Evolutionary conservation across 2,329 filamentous ascomycete genomes (phyloP).

Genomic region (Fonsecaea multimorphosa): DNA sequence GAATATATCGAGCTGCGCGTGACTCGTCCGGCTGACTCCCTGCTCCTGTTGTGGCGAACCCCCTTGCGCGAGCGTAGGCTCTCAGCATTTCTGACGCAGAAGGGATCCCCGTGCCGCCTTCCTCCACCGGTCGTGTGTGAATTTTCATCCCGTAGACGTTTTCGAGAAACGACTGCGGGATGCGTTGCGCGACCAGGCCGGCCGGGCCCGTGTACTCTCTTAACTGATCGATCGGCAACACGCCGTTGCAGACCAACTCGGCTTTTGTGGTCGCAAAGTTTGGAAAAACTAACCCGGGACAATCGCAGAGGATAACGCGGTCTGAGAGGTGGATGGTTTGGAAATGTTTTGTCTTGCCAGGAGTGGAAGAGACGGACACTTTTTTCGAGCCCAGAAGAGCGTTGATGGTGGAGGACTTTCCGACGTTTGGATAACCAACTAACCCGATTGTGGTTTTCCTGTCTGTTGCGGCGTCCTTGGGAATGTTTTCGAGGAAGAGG

Average conservation of each 20-base stretch:
- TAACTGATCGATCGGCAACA: slow-evolving; percentile 94
- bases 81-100: slow-evolving; percentile 83
- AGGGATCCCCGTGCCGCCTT: slow-evolving; percentile 87
- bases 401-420: slow-evolving; percentile 99
- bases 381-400: slow-evolving; percentile 98
- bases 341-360: slow-evolving; percentile 99
- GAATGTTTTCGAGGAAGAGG: slow-evolving; percentile 80
- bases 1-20: slow-evolving; percentile 81
- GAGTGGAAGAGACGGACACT: slow-evolving; percentile 95
- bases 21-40: slow-evolving; percentile 88
- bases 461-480: slow-evolving; percentile 57
- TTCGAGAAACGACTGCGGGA: slow-evolving; percentile 88
- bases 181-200: slow-evolving; percentile 79
- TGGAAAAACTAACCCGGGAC: slow-evolving; percentile 96
- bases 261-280: slow-evolving; percentile 97
- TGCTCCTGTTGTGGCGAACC: slow-evolving; percentile 82
- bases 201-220: slow-evolving; percentile 90
- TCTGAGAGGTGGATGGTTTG: slow-evolving; percentile 95
- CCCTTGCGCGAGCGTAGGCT: slow-evolving; percentile 85
- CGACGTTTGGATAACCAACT: slow-evolving; percentile 97
- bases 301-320: slow-evolving; percentile 91
- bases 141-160: slow-evolving; percentile 94
- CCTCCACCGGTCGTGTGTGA: slow-evolving; percentile 76
- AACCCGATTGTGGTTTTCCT: slow-evolving; percentile 87
- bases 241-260: slow-evolving; percentile 91